Base-by-base conservation (phyloP, 805 yeast species). In the Starmera caribaea region DNA sequence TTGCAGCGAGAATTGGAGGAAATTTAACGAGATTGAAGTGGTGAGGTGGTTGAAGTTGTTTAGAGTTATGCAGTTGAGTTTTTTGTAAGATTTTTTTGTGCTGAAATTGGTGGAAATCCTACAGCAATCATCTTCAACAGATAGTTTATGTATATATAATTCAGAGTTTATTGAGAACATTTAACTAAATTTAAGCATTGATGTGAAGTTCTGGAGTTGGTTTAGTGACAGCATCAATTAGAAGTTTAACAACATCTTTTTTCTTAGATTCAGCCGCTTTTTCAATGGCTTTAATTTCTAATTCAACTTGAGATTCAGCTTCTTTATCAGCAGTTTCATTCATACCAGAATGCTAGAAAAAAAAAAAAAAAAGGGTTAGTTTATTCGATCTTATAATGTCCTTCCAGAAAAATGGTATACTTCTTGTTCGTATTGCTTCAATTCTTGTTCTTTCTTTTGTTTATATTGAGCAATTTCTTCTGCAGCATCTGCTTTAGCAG, bases 401-500 rank as follows among this genome's bases (percentile, higher is more conserved):
- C n/a, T n/a, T n/a, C n/a, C n/a, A n/a, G n/a, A n/a, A n/a, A n/a
- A n/a, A n/a, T n/a, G n/a, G n/a, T n/a, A n/a, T 50, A 63, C 68
- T 54, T 79, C 77, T 32, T 71, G 63, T 60, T 86, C 92, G 54
- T 71, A 80, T 46, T 75, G 66, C 57, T 75, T 73, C 63, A 90
- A 76, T 64, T 90, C 96, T 36, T 65, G 67, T 47, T 89, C 96
- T 69, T 89, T 90, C 59, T 79, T 74, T 38, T 70, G 60, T 71
- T 85, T 89, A 74, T 92, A 92, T 41, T 77, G 80, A 48, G 79
- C 83, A 53, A 92, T 86, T 63, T 92, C 98, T 41, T 71, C 66
- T 47, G 87, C 82, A 30, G 98, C 98, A 61, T 92, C 97, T 17
- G 81, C 67, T 69, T 88, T 90, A 39, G 97, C 96, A 36, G 92